Evolutionary conservation across 176 grass and related monocot species (phyloP).

Genomic region (Echinochloa phyllopogon): DNA sequence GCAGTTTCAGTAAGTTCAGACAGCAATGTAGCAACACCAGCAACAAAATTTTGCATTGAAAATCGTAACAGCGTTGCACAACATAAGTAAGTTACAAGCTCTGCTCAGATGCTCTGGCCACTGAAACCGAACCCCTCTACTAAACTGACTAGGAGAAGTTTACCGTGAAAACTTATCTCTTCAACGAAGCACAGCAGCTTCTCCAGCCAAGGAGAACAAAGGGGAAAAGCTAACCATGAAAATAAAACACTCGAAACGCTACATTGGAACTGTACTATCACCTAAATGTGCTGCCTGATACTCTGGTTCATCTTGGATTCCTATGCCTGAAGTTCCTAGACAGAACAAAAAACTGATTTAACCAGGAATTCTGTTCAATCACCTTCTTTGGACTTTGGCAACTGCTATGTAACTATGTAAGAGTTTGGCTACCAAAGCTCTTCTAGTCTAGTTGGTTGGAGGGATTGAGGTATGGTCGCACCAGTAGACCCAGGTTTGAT

Average conservation of each 20-base stretch:
- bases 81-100: background rate
- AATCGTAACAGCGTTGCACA: background rate
- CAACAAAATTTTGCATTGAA: background rate
- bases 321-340: no score
- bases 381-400: no score
- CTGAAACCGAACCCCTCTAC: background rate
- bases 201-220: background rate
- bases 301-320: no score
- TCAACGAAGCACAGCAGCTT: constrained; percentile 4
- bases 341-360: no score
- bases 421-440: no score
- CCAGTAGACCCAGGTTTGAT: no score
- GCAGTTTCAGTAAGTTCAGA: no score
- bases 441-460: no score
- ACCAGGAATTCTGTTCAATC: no score
- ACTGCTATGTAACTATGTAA: no score
- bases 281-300: no score
- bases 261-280: constrained; percentile 6
- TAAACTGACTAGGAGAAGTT: background rate
- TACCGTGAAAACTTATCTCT: background rate
- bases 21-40: background rate
- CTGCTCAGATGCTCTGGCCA: background rate
- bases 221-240: background rate
- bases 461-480: no score
- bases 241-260: background rate